Conservation (phyloP, 2,329 filamentous ascomycete species). For the Exophiala sp. region DNA sequence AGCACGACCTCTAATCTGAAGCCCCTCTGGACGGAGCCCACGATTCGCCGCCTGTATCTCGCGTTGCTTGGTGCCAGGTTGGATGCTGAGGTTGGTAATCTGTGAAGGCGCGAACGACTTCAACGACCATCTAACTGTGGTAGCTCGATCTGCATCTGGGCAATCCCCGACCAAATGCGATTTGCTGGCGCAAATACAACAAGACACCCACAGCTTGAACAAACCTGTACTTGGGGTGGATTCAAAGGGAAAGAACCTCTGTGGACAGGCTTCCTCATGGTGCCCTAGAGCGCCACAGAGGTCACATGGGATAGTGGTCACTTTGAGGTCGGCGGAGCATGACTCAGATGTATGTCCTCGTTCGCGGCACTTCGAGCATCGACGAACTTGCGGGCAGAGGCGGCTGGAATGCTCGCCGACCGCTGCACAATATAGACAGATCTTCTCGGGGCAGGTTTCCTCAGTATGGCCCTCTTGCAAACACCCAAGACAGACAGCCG, state of each 20-base stretch:
- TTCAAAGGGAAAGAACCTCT: slow-evolving; percentile 43
- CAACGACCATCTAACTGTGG: slow-evolving; percentile 37
- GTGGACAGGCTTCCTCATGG: slow-evolving; percentile 54
- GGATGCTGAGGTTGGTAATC: slow-evolving; percentile 38
- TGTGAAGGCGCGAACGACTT: slow-evolving; percentile 35
- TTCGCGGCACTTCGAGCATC: slow-evolving; percentile 54
- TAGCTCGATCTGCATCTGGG: slow-evolving; percentile 32
- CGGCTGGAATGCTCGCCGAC: slow-evolving; percentile 38
- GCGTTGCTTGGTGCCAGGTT: slow-evolving; percentile 23
- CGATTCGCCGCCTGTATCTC: slow-evolving; percentile 24
- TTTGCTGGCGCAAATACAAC: slow-evolving; percentile 40
- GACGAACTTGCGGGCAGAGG: slow-evolving; percentile 38
- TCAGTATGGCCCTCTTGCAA: slow-evolving; percentile 40
- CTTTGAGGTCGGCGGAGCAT: slow-evolving; percentile 56
- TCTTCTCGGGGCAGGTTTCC: slow-evolving; percentile 39
- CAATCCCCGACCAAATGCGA: slow-evolving; percentile 43
- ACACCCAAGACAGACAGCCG: slow-evolving; percentile 41
- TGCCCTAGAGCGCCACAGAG: slow-evolving; percentile 55
- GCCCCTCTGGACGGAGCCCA: slow-evolving; percentile 27
- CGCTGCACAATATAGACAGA: slow-evolving; percentile 41
- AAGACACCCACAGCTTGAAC: slow-evolving; percentile 41
- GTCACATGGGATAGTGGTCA: slow-evolving; percentile 55
- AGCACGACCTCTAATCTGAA: slow-evolving; percentile 37
- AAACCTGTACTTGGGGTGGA: slow-evolving; percentile 27
- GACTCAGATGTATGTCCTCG: slow-evolving; percentile 50